These are phyloP conservation scores for Plantago elongata DNA, from an alignment of 257 asterid genomes.

Conservation along the genomic window DNA sequence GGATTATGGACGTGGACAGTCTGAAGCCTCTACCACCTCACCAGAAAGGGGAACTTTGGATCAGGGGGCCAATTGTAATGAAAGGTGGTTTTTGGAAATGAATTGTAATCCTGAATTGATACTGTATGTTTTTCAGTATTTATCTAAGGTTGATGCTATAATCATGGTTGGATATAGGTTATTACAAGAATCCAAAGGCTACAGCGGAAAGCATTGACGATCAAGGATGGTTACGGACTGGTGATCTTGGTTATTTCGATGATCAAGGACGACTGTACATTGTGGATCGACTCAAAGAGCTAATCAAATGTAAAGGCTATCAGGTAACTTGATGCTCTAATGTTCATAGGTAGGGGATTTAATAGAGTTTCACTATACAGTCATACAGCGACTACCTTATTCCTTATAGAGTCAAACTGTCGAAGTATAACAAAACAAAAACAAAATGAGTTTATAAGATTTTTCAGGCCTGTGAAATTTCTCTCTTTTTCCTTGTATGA, in stretches of 20 bases:
- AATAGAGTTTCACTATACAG: background rate
- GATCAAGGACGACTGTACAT: constrained; percentile 34
- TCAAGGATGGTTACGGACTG: constrained; percentile 39
- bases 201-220: constrained; percentile 30
- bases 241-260: constrained; percentile 45
- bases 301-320: constrained; percentile 44
- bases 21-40: constrained; percentile 30
- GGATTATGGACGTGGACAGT: constrained; percentile 20
- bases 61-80: constrained; percentile 32
- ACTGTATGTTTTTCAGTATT: no score
- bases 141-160: background rate
- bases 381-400: no score
- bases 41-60: constrained; percentile 31
- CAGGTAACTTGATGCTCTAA: constrained; percentile 19
- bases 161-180: constrained; percentile 15
- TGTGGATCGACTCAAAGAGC: constrained; percentile 40
- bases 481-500: background rate
- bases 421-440: no score
- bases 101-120: background rate
- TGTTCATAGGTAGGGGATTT: background rate
- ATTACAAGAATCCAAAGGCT: constrained; percentile 31
- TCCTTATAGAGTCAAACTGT: background rate
- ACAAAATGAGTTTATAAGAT: constrained; percentile 1
- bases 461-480: background rate
- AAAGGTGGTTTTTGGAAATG: constrained; percentile 19